Conservation (phyloP, 257 asterid genomes). For the Solanum clarkiae region DNA sequence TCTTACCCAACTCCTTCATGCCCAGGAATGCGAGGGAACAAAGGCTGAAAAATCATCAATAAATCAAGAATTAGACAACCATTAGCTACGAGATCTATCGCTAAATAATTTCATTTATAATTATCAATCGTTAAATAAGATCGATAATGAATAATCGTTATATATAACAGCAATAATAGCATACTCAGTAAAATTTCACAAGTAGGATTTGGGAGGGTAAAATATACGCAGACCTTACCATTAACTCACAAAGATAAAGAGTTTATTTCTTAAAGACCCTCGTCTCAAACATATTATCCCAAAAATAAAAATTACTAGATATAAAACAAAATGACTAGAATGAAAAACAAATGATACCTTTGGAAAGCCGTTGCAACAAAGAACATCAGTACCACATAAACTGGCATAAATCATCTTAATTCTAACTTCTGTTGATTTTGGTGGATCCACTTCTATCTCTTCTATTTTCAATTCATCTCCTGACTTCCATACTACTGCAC, state of each 20-base stretch:
- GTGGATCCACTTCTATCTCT: constrained; percentile 47
- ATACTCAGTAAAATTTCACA: too few species aligned
- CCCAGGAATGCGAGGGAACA: constrained; percentile 65
- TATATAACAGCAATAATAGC: too few species aligned
- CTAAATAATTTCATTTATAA: neutral
- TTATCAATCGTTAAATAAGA: neutral
- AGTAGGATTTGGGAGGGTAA: too few species aligned
- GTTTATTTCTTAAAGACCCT: too few species aligned
- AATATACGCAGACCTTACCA: too few species aligned
- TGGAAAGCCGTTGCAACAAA: constrained; percentile 27
- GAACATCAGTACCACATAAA: constrained; percentile 49
- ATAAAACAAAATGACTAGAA: too few species aligned
- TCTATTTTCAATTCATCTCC: constrained; percentile 35
- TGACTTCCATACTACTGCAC: constrained; percentile 33
- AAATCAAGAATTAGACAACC: neutral
- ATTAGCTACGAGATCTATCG: neutral
- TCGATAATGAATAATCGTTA: neutral
- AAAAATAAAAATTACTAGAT: too few species aligned
- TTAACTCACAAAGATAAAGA: too few species aligned
- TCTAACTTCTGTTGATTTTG: constrained; percentile 39
- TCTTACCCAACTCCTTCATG: constrained; percentile 88
- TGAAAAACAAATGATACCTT: neutral
- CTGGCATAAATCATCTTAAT: constrained; percentile 58
- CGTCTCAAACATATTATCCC: too few species aligned
- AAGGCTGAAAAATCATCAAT: constrained; percentile 26